These are phyloP conservation scores for Sarocladium kiliense DNA, from an alignment of 2,329 filamentous ascomycete genomes.

Conservation along the genomic window DNA sequence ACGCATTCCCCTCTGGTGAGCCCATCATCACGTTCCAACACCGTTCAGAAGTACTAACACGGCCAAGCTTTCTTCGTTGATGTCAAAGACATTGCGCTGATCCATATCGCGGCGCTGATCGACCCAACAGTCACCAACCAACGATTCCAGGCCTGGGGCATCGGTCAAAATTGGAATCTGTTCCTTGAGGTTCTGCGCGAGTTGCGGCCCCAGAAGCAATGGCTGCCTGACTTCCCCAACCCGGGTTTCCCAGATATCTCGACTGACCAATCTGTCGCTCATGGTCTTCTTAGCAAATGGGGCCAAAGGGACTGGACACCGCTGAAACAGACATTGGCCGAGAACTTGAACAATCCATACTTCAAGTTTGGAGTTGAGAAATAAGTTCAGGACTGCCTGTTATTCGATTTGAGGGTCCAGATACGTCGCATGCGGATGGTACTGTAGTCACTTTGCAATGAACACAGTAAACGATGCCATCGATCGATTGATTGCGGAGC, in stretches of 20 bases:
- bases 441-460: too few species aligned
- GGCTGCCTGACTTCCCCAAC: slow-evolving; percentile 43
- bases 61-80: slow-evolving; percentile 10
- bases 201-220: slow-evolving; percentile 32
- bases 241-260: slow-evolving; percentile 22
- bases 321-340: neutral
- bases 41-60: too few species aligned
- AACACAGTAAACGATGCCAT: too few species aligned
- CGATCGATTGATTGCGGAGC: too few species aligned
- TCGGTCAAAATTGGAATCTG: slow-evolving; percentile 38
- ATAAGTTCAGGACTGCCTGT: too few species aligned
- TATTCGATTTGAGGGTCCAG: too few species aligned
- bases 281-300: slow-evolving; percentile 44
- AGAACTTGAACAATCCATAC: neutral
- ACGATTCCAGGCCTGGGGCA: slow-evolving; percentile 22
- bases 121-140: slow-evolving; percentile 19
- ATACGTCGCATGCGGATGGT: too few species aligned
- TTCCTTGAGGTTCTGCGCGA: slow-evolving; percentile 60
- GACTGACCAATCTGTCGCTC: slow-evolving; percentile 45
- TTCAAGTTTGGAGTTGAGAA: neutral
- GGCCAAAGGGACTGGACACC: slow-evolving; percentile 7
- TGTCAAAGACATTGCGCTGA: slow-evolving; percentile 21
- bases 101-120: slow-evolving; percentile 23
- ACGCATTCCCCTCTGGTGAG: neutral
- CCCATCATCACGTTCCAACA: neutral